A percentile compares a stretch with the other conserved stretches of the same genome.
Evolutionary conservation across 1,284 basidiomycete species (phyloP).

Genomic region (Athelia sp.): DNA sequence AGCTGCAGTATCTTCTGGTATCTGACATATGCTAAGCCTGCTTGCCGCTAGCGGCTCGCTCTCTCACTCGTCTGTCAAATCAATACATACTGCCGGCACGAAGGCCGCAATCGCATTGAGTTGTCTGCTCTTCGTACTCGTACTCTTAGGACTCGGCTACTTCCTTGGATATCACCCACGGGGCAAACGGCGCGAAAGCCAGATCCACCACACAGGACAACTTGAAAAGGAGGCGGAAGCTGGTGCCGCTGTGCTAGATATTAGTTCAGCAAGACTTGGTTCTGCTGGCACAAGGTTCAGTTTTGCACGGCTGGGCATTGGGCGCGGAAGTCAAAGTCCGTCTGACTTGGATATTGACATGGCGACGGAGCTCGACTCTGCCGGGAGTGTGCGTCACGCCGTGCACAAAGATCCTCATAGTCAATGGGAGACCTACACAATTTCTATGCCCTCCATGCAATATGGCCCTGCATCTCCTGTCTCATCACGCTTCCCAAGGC

Average conservation of each 20-base stretch:
- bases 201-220: background rate
- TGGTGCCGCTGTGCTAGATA: background rate
- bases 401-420: background rate
- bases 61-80: slow-evolving; percentile 5
- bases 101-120: slow-evolving; percentile 61
- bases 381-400: background rate
- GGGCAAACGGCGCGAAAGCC: background rate
- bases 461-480: background rate
- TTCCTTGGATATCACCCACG: slow-evolving; percentile 21
- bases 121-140: slow-evolving; percentile 43
- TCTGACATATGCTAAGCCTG: background rate
- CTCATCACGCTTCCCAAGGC: background rate
- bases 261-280: background rate
- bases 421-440: background rate
- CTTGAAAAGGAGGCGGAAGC: background rate
- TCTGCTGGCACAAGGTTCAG: background rate
- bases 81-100: slow-evolving; percentile 38
- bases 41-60: background rate
- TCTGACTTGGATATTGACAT: no score
- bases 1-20: slow-evolving; percentile 13
- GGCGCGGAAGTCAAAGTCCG: background rate
- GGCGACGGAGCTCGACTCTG: background rate
- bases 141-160: slow-evolving; percentile 34
- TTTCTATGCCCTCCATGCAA: background rate
- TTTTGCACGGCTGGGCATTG: background rate